Evolutionary conservation across 2,329 filamentous ascomycete species (phyloP).

Genomic region (Fusarium proliferatum): DNA sequence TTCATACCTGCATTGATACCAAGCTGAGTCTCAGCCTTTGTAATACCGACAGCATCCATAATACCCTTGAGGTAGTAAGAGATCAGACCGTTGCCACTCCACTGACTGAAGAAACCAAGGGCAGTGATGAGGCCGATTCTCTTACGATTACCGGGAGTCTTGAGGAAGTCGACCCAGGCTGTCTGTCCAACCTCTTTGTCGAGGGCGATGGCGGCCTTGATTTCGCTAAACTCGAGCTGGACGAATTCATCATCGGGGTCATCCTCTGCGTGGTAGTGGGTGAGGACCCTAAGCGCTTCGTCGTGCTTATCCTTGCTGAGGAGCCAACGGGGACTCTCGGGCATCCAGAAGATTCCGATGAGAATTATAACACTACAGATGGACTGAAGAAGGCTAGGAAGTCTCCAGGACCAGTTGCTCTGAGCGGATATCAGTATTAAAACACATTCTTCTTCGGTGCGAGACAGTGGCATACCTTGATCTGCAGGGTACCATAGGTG

Average conservation of each 20-base stretch:
- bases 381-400: conserved; percentile 7
- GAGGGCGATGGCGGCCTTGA: conserved; percentile 27
- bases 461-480: neutral
- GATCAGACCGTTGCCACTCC: conserved; percentile 28
- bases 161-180: conserved; percentile 39
- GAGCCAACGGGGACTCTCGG: conserved; percentile 38
- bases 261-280: conserved; percentile 34
- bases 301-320: conserved; percentile 38
- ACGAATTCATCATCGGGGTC: conserved; percentile 23
- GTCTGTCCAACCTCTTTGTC: conserved; percentile 30
- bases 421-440: accelerated
- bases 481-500: conserved; percentile 15
- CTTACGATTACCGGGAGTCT: conserved; percentile 43
- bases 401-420: conserved; percentile 20
- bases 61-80: conserved; percentile 29
- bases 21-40: conserved; percentile 50
- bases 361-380: conserved; percentile 30
- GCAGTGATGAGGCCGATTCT: conserved; percentile 42
- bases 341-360: conserved; percentile 20
- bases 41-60: conserved; percentile 34
- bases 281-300: conserved; percentile 26
- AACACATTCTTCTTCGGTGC: accelerated
- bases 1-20: conserved; percentile 41
- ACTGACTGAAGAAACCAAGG: conserved; percentile 29
- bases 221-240: conserved; percentile 29